A percentile compares a stretch with the other conserved stretches of the same genome.
phyloP scores from a whole-genome alignment of 805 yeast genomes.

The Candida arabinofermentans region DNA sequence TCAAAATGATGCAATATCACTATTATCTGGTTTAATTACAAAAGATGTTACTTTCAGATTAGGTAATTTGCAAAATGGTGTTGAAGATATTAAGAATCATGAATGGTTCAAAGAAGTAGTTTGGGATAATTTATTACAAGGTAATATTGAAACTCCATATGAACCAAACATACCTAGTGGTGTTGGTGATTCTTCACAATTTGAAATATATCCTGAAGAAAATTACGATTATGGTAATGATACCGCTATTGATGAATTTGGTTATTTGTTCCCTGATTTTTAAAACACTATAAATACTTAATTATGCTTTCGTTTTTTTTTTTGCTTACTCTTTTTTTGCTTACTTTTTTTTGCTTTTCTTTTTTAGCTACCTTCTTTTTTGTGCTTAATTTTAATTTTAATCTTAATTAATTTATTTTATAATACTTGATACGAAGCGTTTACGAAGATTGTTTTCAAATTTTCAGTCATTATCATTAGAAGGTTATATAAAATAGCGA shows the following conservation, averaged over 20 bases:
- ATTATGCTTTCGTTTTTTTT: not conserved
- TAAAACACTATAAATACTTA: no score
- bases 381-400: no score
- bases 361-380: not conserved
- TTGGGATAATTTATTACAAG: constrained; percentile 53
- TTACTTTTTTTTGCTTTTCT: not conserved
- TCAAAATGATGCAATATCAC: constrained; percentile 52
- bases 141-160: constrained; percentile 60
- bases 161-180: constrained; percentile 65
- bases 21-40: constrained; percentile 48
- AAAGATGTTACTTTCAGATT: constrained; percentile 53
- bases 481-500: no score
- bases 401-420: no score
- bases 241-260: constrained; percentile 40
- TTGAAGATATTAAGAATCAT: constrained; percentile 53
- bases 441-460: no score
- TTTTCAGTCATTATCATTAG: no score
- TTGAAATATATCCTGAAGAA: constrained; percentile 76
- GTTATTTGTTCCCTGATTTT: constrained; percentile 30
- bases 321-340: not conserved
- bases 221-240: constrained; percentile 75
- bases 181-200: constrained; percentile 57
- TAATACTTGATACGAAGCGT: no score
- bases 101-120: constrained; percentile 60
- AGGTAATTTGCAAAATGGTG: constrained; percentile 56